Evolutionary conservation across 768 basidiomycete species (phyloP), one percentile per base, ranked within the genome.

Genomic region (Heimioporus sp.): DNA sequence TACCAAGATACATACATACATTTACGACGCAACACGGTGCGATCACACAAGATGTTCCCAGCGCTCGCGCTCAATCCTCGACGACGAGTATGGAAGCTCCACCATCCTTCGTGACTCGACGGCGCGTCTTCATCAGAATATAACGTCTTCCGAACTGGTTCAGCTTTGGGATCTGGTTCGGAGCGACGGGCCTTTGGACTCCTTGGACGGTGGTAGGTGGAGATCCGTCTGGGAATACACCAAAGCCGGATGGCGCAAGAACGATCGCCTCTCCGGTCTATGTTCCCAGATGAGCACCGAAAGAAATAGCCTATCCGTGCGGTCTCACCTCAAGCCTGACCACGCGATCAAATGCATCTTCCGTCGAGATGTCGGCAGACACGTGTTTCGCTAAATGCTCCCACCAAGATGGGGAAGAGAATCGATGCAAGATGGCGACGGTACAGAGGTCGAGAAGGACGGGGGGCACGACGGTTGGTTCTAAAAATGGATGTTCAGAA

Each of bases 341-440:
- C 10, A 89, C 80, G 45, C 78, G 74, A 53, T 87, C 81, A 52
- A 89, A 88, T 0, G 80, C 83, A 35, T 85, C 81, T 1, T 72
- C 76, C 7, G 72, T 68, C 1, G 78, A 77, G 49, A 87, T 76
- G 54, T 86, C 79, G 0, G 83, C 82, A 0, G 84, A 81, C 5
- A 89, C 83, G 58, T 88, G 86, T 17, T 82, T 79, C 1, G 77
- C 72, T 1, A 90, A 62, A 56, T 89, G 85, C 0, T 82, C 76
- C 82, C 85, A 86, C 87, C 87, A 89, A 2, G 83, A 75, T 0
- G 85, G 84, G 0, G 88, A 89, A 0, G 86, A 86, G 64, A 90
- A 90, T 1, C 87, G 74, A 55, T 89, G 87, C 2, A 88, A 56
- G n/a, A 90, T 78, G 0, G 80, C 67, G 1, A 87, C 70, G 1